Evolutionary conservation across 169 alveolate genomes (phyloP), one percentile per base, ranked within the genome.

Genomic region (Besnoitia besnoiti): DNA sequence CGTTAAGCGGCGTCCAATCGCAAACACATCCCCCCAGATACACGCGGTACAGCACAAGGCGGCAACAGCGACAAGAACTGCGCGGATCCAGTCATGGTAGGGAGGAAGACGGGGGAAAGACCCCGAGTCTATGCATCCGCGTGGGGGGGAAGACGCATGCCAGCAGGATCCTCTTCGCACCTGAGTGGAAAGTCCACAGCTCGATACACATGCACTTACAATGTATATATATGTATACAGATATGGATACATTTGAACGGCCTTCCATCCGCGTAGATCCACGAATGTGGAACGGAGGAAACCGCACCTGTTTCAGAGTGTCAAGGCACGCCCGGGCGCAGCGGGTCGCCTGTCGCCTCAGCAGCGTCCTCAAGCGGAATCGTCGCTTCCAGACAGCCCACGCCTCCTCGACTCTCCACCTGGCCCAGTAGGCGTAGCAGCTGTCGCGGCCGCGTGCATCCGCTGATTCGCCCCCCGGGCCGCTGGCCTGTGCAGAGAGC

Each of bases 311-410:
- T 35, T 39, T 24, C 16, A 77, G 55, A 10, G 87, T 35, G 37
- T 19, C 55, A 3, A 77, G 35, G 47, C 61, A 37, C 30, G 40
- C 10, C 33, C 59, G n/a, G 37, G 87, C 87, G 24, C 55, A 40
- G 37, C 87, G 49, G 40, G 87, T 77, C 33, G 87, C 87, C 19
- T 27, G 87, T 30, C 40, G 49, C 59, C 87, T 37, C 61, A 77
- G 33, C 21, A 77, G 87, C 10, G 37, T 37, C 30, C 87, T 37
- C 40, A 77, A 55, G 30, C 87, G 40, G 55, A 40, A 77, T 24
- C 49, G 55, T 37, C 87, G 49, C 39, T 55, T 37, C 87, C 87
- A 77, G 55, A 37, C 7, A 8, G 16, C 5, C 87, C 87, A 77
- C 59, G 87, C 47, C 21, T 77, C 87, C 19, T 44, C 40, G 40